phyloP scores from a whole-genome alignment of 2,329 filamentous ascomycete genomes.

The Fusarium cyanostomum region DNA sequence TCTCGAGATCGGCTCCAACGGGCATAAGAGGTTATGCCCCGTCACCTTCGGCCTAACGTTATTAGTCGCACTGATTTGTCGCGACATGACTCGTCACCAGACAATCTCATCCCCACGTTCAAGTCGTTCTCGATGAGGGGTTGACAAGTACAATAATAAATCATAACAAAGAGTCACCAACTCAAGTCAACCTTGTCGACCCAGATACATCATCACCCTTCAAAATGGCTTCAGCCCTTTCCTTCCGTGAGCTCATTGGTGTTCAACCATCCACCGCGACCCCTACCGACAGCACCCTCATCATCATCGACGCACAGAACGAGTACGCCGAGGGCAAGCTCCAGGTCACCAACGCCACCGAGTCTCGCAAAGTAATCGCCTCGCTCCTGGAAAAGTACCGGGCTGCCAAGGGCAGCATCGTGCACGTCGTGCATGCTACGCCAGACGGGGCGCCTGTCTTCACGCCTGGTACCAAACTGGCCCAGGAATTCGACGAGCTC shows the following conservation, averaged over 20 bases:
- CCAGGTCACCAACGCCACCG: slow-evolving; percentile 61
- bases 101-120: no score
- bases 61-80: no score
- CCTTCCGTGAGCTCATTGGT: slow-evolving; percentile 62
- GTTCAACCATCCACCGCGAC: slow-evolving; percentile 64
- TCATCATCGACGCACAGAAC: slow-evolving; percentile 78
- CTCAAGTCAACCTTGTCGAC: no score
- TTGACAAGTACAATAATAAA: no score
- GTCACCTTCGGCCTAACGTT: no score
- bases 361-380: slow-evolving; percentile 65
- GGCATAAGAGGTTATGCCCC: no score
- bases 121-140: no score
- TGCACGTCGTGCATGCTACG: slow-evolving; percentile 69
- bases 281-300: slow-evolving; percentile 65
- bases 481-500: slow-evolving; percentile 69
- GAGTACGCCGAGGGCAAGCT: slow-evolving; percentile 71
- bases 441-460: slow-evolving; percentile 72
- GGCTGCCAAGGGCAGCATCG: slow-evolving; percentile 57
- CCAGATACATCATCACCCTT: no score
- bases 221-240: slow-evolving; percentile 17
- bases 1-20: no score
- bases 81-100: no score
- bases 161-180: no score
- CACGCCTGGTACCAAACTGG: slow-evolving; percentile 68
- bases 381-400: slow-evolving; percentile 69